These are phyloP conservation scores for Moricandia arvensis DNA, from an alignment of 345 rosid genomes.

Conservation along the genomic window DNA sequence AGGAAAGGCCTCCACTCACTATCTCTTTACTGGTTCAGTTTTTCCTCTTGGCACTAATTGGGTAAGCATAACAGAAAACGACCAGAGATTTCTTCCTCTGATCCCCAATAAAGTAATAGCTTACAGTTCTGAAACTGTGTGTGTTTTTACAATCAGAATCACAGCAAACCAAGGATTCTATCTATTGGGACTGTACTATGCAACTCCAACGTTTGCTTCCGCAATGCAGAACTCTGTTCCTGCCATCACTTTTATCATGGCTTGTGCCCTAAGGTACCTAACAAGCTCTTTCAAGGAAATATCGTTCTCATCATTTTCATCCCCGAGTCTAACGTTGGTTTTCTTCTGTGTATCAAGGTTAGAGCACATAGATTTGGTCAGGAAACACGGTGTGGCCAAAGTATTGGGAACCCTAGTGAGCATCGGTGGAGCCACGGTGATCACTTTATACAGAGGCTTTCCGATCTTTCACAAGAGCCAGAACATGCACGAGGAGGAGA, in stretches of 20 bases:
- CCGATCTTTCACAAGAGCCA: constrained; percentile 47
- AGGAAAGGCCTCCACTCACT: constrained; percentile 77
- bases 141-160: constrained; percentile 45
- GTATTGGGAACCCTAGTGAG: constrained; percentile 68
- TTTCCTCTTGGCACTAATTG: constrained; percentile 69
- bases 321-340: constrained; percentile 6
- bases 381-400: constrained; percentile 74
- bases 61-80: constrained; percentile 39
- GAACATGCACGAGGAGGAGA: constrained; percentile 30
- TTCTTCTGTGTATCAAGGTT: constrained; percentile 37
- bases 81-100: background rate
- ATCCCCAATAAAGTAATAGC: background rate
- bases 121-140: background rate
- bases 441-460: constrained; percentile 73
- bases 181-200: constrained; percentile 61
- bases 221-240: constrained; percentile 95
- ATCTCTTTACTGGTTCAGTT: constrained; percentile 62
- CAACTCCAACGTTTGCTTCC: constrained; percentile 84
- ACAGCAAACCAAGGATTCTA: constrained; percentile 88
- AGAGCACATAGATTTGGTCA: constrained; percentile 53
- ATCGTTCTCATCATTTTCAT: background rate
- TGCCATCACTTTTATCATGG: constrained; percentile 78
- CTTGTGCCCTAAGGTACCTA: constrained; percentile 54
- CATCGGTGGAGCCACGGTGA: constrained; percentile 76
- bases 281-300: background rate